Base-by-base conservation (phyloP, 192 early-diverging fungal species). In the Entrophospora sp. region DNA sequence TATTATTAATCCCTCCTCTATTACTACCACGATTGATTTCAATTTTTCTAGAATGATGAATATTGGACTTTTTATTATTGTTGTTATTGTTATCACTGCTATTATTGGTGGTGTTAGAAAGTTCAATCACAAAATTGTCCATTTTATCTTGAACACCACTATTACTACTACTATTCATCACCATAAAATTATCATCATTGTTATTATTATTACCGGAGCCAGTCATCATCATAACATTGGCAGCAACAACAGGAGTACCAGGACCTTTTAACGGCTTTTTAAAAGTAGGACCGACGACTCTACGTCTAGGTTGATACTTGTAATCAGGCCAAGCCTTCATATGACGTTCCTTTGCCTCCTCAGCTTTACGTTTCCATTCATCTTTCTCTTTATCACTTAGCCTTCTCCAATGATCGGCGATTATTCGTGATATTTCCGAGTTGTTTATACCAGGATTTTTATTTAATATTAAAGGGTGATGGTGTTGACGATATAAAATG, bases 401-500 rank as follows among this genome's bases (percentile, higher is more conserved):
- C 16, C 55, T 66, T 42, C 38, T 48, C 64, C 64, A 66, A 66
- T 66, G 64, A 30, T 66, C 64, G 18, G 64, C 64, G 1, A 66
- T 55, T 20, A 66, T 66, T 22, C 64, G 49, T 3, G 64, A 66
- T 13, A 66, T 66, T 66, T 66, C 64, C 0, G 48, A 52, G 31
- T 66, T 66, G 55, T 66, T 66, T 27, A 66, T 66, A 40, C 64
- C 64, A n/a, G 64, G 64, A 30, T 55, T 14, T 55, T 66, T 34
- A 66, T 66, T 66, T 27, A 66, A 36, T 1, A 66, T 66, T 25
- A 66, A 20, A 24, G 64, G 64, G 32, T 66, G 64, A 43, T 66
- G 64, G 55, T 66, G 64, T 66, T 66, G 64, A 30, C 64, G 35
- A 66, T 66, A 66, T 18, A 66, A 27, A 31, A 66, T 66, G 32